A percentile compares a stretch with the other conserved stretches of the same genome.
Conservation (phyloP, 768 basidiomycete genomes). For the Mycena maculata region DNA sequence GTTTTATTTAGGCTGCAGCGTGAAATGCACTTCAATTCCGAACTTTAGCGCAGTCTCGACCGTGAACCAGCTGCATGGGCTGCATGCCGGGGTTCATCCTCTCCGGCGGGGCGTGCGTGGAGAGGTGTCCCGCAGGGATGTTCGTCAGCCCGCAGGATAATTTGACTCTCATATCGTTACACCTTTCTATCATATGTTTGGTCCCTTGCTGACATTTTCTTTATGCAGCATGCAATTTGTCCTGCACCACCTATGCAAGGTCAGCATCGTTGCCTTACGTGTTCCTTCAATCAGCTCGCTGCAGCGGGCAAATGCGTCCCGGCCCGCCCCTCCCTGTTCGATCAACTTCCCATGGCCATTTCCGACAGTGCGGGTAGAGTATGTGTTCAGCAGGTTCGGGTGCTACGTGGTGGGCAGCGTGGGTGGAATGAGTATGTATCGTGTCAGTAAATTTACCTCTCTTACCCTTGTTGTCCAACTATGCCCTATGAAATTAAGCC, state of each 20-base stretch:
- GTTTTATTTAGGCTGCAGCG: conserved; percentile 68
- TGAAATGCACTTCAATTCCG: conserved; percentile 80
- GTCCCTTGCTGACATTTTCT: not conserved
- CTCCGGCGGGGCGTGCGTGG: conserved; percentile 75
- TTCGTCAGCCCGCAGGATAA: conserved; percentile 81
- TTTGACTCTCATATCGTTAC: conserved; percentile 72
- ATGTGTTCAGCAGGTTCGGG: too few species aligned
- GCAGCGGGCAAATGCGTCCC: conserved; percentile 77
- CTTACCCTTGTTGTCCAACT: too few species aligned
- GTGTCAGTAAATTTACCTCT: too few species aligned
- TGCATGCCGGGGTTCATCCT: conserved; percentile 85
- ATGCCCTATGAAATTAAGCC: too few species aligned
- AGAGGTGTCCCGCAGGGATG: conserved; percentile 76
- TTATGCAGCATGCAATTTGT: conserved; percentile 71
- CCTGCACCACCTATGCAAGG: conserved; percentile 77
- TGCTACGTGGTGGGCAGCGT: too few species aligned
- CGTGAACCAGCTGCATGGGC: conserved; percentile 72
- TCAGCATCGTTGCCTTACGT: conserved; percentile 79
- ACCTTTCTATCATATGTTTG: conserved; percentile 28
- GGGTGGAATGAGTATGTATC: too few species aligned
- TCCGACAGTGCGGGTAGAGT: too few species aligned
- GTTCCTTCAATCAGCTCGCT: conserved; percentile 73
- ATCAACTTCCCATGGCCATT: too few species aligned
- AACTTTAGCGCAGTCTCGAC: conserved; percentile 76
- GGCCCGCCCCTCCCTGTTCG: conserved; percentile 79